Conservation (phyloP, 192 early-diverging fungal genomes). For the Backusella morwellensis region DNA sequence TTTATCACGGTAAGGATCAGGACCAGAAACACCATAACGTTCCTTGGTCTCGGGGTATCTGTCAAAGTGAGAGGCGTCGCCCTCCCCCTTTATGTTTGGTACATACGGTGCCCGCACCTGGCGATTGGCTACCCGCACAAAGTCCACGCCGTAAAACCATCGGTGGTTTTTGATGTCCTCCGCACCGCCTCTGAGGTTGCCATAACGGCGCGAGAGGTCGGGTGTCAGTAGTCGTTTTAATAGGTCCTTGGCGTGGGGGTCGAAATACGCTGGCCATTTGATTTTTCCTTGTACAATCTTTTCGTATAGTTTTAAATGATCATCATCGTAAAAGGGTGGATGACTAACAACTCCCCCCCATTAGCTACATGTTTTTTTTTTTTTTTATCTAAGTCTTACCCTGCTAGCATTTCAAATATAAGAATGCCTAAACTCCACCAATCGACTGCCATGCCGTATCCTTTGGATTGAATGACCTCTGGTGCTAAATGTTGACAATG, state of each 20-base stretch:
- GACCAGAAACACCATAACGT: slow-evolving; percentile 63
- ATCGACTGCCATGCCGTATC: slow-evolving; percentile 95
- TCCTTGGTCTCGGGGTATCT: slow-evolving; percentile 91
- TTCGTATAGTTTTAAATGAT: slow-evolving; percentile 96
- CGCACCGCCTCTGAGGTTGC: slow-evolving; percentile 86
- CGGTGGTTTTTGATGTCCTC: slow-evolving; percentile 90
- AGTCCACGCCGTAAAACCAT: slow-evolving; percentile 91
- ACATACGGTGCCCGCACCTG: slow-evolving; percentile 24
- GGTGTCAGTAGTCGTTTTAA: slow-evolving; percentile 87
- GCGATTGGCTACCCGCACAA: slow-evolving; percentile 1
- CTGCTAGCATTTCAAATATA: slow-evolving; percentile 97
- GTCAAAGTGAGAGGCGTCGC: slow-evolving; percentile 95
- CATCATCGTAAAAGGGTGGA: slow-evolving; percentile 97
- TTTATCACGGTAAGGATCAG: slow-evolving; percentile 20
- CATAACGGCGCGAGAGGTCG: slow-evolving; percentile 87
- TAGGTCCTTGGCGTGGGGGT: slow-evolving; percentile 79
- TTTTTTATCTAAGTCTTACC: slow-evolving; percentile 42
- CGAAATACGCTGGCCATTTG: slow-evolving; percentile 85
- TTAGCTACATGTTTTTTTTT: not conserved
- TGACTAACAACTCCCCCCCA: slow-evolving; percentile 36
- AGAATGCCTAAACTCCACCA: slow-evolving; percentile 99
- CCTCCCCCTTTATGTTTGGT: slow-evolving; percentile 54
- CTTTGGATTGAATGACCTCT: slow-evolving; percentile 94
- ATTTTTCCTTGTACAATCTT: slow-evolving; percentile 92
- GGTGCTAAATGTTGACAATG: slow-evolving; percentile 71